Base-by-base conservation (phyloP, 2,329 filamentous ascomycete species). In the Fusarium beomiforme region DNA sequence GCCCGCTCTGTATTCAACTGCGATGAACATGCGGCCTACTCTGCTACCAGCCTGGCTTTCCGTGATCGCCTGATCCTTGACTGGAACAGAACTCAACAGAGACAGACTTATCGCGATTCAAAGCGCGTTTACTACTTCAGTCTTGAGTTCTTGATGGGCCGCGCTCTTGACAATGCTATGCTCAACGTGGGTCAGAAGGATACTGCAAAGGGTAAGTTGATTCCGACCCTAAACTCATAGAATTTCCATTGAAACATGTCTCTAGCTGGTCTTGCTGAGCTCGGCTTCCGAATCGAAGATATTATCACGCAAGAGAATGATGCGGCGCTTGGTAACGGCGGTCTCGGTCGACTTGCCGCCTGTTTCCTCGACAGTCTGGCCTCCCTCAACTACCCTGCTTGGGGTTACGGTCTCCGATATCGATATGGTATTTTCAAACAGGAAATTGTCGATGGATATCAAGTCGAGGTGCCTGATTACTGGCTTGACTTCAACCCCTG, bases 401-500 rank as follows among this genome's bases (percentile, higher is more conserved):
- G 96, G 96, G 96, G 96, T 37, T 99, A 99, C 78, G 96, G 95
- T 59, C 85, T 99, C 74, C 90, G 96, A 78, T 99, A 99, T 85
- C 88, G 94, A 81, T 98, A 98, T 80, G 93, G 93, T 79, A 99
- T 99, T 81, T 99, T 99, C 90, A 98, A 98, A 85, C 96, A 99
- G 85, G 96, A 98, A 85, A 98, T 99, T 76, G 91, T 98, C 66
- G 93, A 98, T 78, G 96, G 96, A 63, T 99, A 98, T 81, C 96
- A 99, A 82, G 94, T 99, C 71, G 96, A 99, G 79, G 93, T 98
- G 64, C 96, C 96, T 23, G 96, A 99, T 81, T 98, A 99, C 84
- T 99, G 96, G 96, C 89, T 99, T 58, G 96, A 98, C 80, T 98
- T 98, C 83, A 99, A 99, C 82, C 96, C 96, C 1, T 99, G 96